Evolutionary conservation across 2,329 filamentous ascomycete genomes (phyloP).

Genomic region (Nemania bipapillata): DNA sequence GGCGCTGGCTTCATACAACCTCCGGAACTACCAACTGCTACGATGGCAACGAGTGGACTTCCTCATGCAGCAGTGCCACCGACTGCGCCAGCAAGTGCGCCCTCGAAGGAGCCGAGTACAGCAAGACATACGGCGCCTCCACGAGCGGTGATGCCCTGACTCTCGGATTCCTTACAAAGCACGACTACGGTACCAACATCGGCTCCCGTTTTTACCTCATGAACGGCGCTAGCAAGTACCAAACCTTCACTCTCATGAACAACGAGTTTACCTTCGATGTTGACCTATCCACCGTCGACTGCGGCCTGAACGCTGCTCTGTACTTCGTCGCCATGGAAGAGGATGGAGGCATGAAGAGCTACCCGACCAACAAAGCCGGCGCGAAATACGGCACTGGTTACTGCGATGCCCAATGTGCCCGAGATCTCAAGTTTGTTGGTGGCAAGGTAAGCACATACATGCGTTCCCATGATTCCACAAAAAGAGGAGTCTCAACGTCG

Average conservation of each 20-base stretch:
- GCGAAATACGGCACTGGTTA: conserved; percentile 66
- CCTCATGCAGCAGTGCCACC: conserved; percentile 53
- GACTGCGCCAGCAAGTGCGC: conserved; percentile 59
- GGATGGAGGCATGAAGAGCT: conserved; percentile 63
- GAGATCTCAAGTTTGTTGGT: conserved; percentile 65
- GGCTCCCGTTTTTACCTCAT: conserved; percentile 68
- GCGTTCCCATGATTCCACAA: not conserved
- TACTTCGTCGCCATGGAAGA: conserved; percentile 68
- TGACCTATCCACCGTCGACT: conserved; percentile 68
- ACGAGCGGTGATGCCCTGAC: conserved; percentile 60
- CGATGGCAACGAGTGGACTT: conserved; percentile 58
- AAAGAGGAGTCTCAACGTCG: not conserved
- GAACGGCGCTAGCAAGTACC: conserved; percentile 65
- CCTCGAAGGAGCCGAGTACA: conserved; percentile 60
- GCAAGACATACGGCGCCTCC: conserved; percentile 60
- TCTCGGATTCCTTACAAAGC: conserved; percentile 64
- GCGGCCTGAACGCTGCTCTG: conserved; percentile 72
- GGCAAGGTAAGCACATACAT: conserved; percentile 50
- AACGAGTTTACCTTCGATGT: conserved; percentile 73
- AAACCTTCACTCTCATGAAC: conserved; percentile 68
- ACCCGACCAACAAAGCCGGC: conserved; percentile 58
- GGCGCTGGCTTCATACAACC: conserved; percentile 63
- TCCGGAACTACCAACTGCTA: conserved; percentile 61
- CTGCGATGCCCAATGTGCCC: conserved; percentile 63
- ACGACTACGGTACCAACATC: conserved; percentile 56